Percentiles rank a stretch among this genome's conserved stretches.
phyloP scores from a whole-genome alignment of 306 rosid genomes.

The Corylus avellana region DNA sequence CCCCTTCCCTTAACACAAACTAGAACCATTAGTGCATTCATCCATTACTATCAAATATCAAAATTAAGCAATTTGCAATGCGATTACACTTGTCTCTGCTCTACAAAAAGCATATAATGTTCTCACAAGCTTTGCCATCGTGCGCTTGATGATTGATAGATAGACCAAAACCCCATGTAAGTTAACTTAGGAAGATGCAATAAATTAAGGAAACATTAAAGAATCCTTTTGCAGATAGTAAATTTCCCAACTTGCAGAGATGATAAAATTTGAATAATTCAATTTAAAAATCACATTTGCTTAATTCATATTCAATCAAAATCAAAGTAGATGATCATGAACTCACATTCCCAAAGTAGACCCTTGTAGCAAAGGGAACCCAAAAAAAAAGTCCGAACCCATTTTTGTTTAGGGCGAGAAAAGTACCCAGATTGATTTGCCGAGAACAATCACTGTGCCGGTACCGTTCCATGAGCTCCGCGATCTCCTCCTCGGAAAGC shows the following conservation, averaged over 20 bases:
- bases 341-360: neutral
- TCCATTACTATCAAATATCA: neutral
- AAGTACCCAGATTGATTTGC: conserved; percentile 78
- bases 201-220: no score
- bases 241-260: no score
- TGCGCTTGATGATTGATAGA: neutral
- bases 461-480: conserved; percentile 74
- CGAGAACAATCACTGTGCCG: conserved; percentile 80
- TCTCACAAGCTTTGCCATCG: neutral
- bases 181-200: no score
- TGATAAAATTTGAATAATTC: no score
- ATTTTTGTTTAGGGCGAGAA: neutral
- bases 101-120: neutral
- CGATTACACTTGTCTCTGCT: neutral
- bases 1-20: conserved; percentile 62
- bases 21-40: conserved; percentile 19
- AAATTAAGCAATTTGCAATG: neutral
- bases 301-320: neutral
- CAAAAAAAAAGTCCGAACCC: neutral
- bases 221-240: no score
- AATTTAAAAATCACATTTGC: neutral
- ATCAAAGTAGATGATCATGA: neutral
- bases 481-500: conserved; percentile 67
- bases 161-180: neutral
- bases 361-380: neutral